These are phyloP conservation scores for Brassica juncea DNA, from an alignment of 345 rosid genomes.

Conservation along the genomic window DNA sequence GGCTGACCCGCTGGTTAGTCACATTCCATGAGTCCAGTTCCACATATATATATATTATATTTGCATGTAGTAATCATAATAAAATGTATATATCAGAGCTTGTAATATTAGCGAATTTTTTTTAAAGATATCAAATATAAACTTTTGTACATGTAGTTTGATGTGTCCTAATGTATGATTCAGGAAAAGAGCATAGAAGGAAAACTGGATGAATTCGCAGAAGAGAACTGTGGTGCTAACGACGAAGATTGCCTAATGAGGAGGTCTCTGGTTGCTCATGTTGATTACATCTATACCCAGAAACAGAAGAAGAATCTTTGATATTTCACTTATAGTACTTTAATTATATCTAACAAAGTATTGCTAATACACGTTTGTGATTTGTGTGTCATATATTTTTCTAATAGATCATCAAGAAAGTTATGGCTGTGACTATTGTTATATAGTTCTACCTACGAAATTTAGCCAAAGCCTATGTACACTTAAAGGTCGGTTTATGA, in stretches of 20 bases:
- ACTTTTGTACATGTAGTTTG: neutral
- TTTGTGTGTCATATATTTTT: neutral
- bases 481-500: neutral
- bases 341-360: neutral
- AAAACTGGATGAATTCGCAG: constrained; percentile 28
- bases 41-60: neutral
- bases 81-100: neutral
- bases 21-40: neutral
- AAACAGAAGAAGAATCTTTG: constrained; percentile 36
- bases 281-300: constrained; percentile 57
- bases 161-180: constrained; percentile 5
- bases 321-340: neutral
- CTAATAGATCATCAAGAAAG: neutral
- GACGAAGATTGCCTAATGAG: constrained; percentile 69
- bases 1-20: constrained; percentile 34
- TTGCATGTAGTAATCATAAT: neutral
- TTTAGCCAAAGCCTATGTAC: neutral
- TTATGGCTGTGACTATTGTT: neutral
- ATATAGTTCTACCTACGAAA: neutral
- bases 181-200: constrained; percentile 29
- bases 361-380: neutral
- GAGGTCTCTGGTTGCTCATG: constrained; percentile 63
- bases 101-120: neutral
- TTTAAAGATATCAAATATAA: neutral
- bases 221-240: constrained; percentile 48